These are phyloP conservation scores for Escallonia rubra DNA, from an alignment of 129 eudicot genomes.

Conservation along the genomic window DNA sequence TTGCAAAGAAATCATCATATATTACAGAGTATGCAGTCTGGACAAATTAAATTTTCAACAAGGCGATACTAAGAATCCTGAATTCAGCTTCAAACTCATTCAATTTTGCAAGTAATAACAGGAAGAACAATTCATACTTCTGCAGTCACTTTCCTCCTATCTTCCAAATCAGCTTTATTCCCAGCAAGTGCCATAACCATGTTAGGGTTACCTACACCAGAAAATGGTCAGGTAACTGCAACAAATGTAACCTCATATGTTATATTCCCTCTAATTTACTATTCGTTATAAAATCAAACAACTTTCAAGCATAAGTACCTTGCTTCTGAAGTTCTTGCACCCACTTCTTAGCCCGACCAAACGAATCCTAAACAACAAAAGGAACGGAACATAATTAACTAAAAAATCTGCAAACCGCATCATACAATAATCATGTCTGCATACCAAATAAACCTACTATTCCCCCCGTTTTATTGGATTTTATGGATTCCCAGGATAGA, in stretches of 20 bases:
- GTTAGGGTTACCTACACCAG: constrained; percentile 73
- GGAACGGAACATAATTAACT: constrained; percentile 1
- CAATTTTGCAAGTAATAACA: not conserved
- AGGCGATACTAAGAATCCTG: not conserved
- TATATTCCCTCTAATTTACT: not conserved
- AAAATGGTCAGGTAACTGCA: not conserved
- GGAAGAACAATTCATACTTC: constrained; percentile 49
- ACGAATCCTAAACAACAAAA: constrained; percentile 63
- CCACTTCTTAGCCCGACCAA: constrained; percentile 92
- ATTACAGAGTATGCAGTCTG: no score
- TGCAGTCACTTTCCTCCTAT: constrained; percentile 79
- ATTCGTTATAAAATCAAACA: not conserved
- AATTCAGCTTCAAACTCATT: not conserved
- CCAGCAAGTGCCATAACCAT: constrained; percentile 99
- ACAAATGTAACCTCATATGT: not conserved
- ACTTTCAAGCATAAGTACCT: constrained; percentile 40
- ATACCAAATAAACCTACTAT: no score
- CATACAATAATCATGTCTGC: no score
- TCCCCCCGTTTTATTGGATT: no score
- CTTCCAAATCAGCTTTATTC: constrained; percentile 90
- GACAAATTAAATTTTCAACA: not conserved
- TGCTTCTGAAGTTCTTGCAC: constrained; percentile 96
- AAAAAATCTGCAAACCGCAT: not conserved
- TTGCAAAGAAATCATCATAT: not conserved
- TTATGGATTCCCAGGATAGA: no score